These are phyloP conservation scores for Jackrogersella minutella DNA, from an alignment of 495 filamentous ascomycete genomes.

Conservation along the genomic window DNA sequence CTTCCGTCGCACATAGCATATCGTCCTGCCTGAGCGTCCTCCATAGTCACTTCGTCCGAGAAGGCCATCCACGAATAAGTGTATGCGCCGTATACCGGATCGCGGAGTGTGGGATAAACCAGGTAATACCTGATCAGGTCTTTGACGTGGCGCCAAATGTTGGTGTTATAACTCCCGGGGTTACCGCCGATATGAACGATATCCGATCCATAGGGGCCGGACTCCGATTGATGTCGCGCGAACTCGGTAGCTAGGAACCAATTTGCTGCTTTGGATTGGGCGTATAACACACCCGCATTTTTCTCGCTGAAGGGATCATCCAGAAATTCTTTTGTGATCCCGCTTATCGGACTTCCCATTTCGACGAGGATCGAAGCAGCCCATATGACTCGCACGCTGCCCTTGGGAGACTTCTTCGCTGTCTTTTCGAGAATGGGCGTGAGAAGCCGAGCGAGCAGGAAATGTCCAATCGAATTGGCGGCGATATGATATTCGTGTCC, in stretches of 20 bases:
- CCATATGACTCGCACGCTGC: constrained; percentile 54
- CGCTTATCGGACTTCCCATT: constrained; percentile 41
- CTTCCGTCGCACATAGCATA: constrained; percentile 53
- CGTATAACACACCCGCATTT: constrained; percentile 45
- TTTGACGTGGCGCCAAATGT: constrained; percentile 29
- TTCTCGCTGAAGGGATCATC: constrained; percentile 27
- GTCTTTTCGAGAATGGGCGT: constrained; percentile 42
- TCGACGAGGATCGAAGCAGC: constrained; percentile 40
- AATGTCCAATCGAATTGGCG: constrained; percentile 47
- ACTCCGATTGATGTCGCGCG: constrained; percentile 28
- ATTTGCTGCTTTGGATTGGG: constrained; percentile 51
- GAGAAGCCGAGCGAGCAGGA: constrained; percentile 51
- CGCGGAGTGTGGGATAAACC: constrained; percentile 32
- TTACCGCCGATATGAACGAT: constrained; percentile 47
- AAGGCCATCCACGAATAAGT: constrained; percentile 53
- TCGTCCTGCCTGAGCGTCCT: constrained; percentile 39
- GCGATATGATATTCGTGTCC: constrained; percentile 50
- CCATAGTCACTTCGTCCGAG: constrained; percentile 43
- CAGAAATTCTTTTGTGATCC: constrained; percentile 42
- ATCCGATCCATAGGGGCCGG: constrained; percentile 5
- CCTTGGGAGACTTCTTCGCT: constrained; percentile 32
- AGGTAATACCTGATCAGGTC: constrained; percentile 17
- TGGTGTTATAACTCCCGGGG: constrained; percentile 53
- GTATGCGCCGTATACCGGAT: constrained; percentile 47
- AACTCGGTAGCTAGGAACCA: constrained; percentile 51